A percentile compares a stretch with the other conserved stretches of the same genome.
These are phyloP conservation scores for Silene uniflora DNA, from an alignment of 148 eudicot genomes.

Conservation along the genomic window DNA sequence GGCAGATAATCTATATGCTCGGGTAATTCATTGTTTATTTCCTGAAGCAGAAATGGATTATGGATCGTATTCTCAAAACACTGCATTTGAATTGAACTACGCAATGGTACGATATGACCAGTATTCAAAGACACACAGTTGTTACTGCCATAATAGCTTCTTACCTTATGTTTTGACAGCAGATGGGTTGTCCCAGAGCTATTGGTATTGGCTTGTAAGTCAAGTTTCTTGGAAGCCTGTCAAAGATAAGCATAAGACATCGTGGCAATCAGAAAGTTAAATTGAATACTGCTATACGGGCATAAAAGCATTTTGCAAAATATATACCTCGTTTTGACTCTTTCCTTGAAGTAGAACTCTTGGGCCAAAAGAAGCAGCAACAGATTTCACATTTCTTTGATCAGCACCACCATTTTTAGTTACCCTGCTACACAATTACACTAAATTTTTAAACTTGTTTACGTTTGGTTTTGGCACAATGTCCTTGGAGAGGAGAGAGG, in stretches of 20 bases:
- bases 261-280: neutral
- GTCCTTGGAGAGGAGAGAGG: no score
- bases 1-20: no score
- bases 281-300: neutral
- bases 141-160: neutral
- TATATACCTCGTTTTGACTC: conserved; percentile 51
- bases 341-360: conserved; percentile 51
- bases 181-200: conserved; percentile 34
- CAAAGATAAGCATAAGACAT: conserved; percentile 5
- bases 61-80: no score
- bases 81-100: no score
- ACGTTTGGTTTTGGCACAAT: no score
- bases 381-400: conserved; percentile 39
- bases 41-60: no score
- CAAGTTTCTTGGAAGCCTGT: conserved; percentile 46
- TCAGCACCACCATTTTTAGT: conserved; percentile 28
- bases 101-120: neutral
- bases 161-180: conserved; percentile 48
- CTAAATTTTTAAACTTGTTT: neutral
- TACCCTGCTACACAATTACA: conserved; percentile 35
- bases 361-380: conserved; percentile 42
- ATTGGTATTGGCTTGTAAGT: conserved; percentile 40
- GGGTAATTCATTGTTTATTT: no score
- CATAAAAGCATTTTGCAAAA: neutral
- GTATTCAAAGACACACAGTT: neutral